phyloP scores from a whole-genome alignment of 352 stramenopile species.

The Phytopythium boreale region DNA sequence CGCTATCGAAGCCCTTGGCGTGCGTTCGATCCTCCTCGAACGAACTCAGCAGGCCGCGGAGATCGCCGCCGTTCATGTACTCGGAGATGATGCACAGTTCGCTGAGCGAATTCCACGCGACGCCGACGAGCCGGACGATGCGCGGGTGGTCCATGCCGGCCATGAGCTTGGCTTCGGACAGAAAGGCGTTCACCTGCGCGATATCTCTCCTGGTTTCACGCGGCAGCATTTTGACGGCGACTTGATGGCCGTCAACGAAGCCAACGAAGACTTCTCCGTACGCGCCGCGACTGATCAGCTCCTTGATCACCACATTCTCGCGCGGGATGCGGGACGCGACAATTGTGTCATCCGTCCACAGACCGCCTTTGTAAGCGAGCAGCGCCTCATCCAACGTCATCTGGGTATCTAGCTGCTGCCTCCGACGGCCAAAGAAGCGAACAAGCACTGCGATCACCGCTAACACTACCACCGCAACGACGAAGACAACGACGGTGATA shows the following conservation, averaged over 20 bases:
- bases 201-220: slow-evolving; percentile 11
- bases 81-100: slow-evolving; percentile 31
- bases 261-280: slow-evolving; percentile 28
- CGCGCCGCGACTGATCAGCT: slow-evolving; percentile 16
- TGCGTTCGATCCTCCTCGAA: slow-evolving; percentile 4
- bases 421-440: background rate
- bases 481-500: background rate
- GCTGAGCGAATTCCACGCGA: slow-evolving; percentile 27
- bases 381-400: background rate
- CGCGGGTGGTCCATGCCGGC: slow-evolving; percentile 14
- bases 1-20: slow-evolving; percentile 11
- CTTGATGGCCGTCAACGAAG: slow-evolving; percentile 11
- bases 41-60: slow-evolving; percentile 16
- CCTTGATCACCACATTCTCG: background rate
- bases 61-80: slow-evolving; percentile 33
- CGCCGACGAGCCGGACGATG: slow-evolving; percentile 24
- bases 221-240: slow-evolving; percentile 29
- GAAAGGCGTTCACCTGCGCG: slow-evolving; percentile 16
- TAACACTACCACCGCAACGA: background rate
- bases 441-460: background rate
- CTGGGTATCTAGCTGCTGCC: background rate
- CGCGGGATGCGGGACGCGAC: slow-evolving; percentile 1
- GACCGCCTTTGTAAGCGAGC: background rate
- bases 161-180: slow-evolving; percentile 23
- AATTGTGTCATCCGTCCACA: slow-evolving; percentile 2